Conservation (phyloP, 352 stramenopile species). For the Globisporangium heterothallicum region DNA sequence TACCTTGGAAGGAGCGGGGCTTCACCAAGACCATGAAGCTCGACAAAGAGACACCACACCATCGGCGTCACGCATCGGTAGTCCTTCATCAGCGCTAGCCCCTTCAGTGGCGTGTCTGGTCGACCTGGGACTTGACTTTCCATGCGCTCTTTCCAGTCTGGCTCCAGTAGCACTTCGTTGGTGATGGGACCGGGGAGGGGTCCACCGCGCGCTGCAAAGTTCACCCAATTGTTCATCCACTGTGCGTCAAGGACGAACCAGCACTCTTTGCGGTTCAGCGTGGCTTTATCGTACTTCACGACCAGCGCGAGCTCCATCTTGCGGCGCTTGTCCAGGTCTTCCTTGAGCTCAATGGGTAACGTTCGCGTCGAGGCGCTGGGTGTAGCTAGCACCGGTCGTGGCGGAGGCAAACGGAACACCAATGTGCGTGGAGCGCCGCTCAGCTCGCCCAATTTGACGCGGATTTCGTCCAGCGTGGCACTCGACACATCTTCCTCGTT, state of each 20-base stretch:
- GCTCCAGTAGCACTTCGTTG: constrained; percentile 46
- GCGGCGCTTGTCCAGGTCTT: constrained; percentile 47
- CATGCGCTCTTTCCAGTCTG: constrained; percentile 39
- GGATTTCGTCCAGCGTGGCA: constrained; percentile 37
- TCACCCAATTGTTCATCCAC: constrained; percentile 66
- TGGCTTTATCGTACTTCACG: constrained; percentile 44
- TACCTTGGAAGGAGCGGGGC: constrained; percentile 30
- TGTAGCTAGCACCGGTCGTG: constrained; percentile 1
- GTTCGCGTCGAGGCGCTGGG: constrained; percentile 14
- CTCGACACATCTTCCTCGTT: constrained; percentile 56
- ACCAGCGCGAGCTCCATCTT: constrained; percentile 54
- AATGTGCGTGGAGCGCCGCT: constrained; percentile 28
- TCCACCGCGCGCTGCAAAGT: constrained; percentile 39
- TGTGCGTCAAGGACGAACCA: constrained; percentile 56
- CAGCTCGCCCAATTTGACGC: constrained; percentile 26
- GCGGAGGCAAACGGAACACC: constrained; percentile 35
- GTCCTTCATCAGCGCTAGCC: constrained; percentile 41
- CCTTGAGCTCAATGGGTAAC: constrained; percentile 24
- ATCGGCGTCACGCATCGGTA: constrained; percentile 73
- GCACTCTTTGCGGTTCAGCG: constrained; percentile 60
- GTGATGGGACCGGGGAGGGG: constrained; percentile 48
- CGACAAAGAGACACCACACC: constrained; percentile 60
- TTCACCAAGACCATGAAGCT: constrained; percentile 49
- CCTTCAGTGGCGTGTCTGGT: constrained; percentile 31
- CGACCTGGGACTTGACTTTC: constrained; percentile 21